Base-by-base conservation (phyloP, 78 protist genomes). In the Speleostelium caveatum region DNA sequence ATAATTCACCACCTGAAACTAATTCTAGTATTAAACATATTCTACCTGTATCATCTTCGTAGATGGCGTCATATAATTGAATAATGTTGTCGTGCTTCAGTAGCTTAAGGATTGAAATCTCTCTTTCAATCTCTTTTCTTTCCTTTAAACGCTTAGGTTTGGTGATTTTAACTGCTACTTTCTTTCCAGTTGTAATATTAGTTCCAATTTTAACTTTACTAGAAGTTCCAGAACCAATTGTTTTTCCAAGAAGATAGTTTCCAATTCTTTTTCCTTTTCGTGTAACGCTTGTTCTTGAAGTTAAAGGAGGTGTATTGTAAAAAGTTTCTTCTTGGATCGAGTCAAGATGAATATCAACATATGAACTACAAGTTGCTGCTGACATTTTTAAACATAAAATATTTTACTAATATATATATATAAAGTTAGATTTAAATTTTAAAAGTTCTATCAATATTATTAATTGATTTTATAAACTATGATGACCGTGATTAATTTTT, bases 201-300 rank as follows among this genome's bases (percentile, higher is more conserved):
- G 94, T 88, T 24, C 87, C 94, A 19, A 75, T 71, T n/a, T 88
- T 88, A 5, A 88, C 94, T 67, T 88, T 88, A 51, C 94, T 78
- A 2, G 74, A 67, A 6, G 94, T 78, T 5, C 94, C 94, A 3
- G 86, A 78, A 38, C 94, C 94, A 69, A 88, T 69, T 0, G 94
- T 88, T 62, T 88, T 88, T 12, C 94, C 94, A 19, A 88, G 41
- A 17, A 88, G 19, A 63, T 88, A 88, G 21, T 76, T 71, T 1
- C 94, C 94, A 26, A 88, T 74, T 62, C 59, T 74, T 65, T 88
- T 73, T 75, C 66, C 66, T 75, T 75, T 72, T 45, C 51, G 78
- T 51, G n/a, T 56, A 24, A 59, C 26, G 21, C 32, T 45, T 28
- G 36, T 65, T 65, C 56, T n/a, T n/a, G n/a, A 65, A 14, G 53